These are phyloP conservation scores for Cryoendolithus antarcticus DNA, from an alignment of 2,329 filamentous ascomycete species.

Conservation along the genomic window DNA sequence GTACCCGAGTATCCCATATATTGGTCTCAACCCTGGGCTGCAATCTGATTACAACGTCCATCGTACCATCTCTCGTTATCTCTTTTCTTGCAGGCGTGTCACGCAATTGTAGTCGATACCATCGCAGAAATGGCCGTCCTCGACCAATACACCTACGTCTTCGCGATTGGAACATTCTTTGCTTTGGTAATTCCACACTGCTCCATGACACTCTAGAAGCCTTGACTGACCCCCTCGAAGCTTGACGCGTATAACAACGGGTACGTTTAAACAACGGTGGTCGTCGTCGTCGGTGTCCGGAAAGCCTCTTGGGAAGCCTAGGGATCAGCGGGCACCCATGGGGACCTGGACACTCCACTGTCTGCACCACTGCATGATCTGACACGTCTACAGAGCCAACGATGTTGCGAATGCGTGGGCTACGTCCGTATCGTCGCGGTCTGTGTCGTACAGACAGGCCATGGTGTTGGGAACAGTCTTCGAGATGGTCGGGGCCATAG, in stretches of 20 bases:
- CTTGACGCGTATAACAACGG: conserved; percentile 57
- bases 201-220: no score
- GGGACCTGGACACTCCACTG: no score
- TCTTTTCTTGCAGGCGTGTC: no score
- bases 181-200: no score
- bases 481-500: conserved; percentile 42
- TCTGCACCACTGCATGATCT: no score
- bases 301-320: no score
- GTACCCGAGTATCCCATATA: not conserved
- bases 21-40: not conserved
- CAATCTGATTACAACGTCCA: not conserved
- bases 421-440: conserved; percentile 39
- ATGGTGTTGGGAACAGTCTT: conserved; percentile 37
- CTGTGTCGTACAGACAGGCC: conserved; percentile 39
- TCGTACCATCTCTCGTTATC: not conserved
- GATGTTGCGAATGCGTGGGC: conserved; percentile 47
- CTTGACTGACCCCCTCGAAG: no score
- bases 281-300: no score
- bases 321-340: no score
- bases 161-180: conserved; percentile 53
- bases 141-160: conserved; percentile 49
- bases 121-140: conserved; percentile 18
- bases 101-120: no score
- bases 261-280: conserved; percentile 31
- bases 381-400: conserved; percentile 15